Base-by-base conservation (phyloP, 805 yeast genomes). In the Priceomyces melissophilus region DNA sequence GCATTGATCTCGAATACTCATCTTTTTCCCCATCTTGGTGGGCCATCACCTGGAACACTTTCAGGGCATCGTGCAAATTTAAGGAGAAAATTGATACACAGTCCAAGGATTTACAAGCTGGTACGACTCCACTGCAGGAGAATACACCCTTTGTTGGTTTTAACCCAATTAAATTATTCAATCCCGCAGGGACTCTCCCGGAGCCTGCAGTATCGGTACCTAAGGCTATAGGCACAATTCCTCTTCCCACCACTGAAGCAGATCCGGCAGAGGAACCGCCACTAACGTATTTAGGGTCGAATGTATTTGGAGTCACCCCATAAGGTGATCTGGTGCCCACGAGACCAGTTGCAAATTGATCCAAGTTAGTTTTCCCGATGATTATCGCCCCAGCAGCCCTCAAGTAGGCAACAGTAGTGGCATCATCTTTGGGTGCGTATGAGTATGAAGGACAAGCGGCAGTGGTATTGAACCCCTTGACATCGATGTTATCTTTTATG, bases 141-240 rank as follows among this genome's bases (percentile, higher is more conserved):
- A 91, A 82, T 1, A 79, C 79, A 41, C 99, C 99, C 46, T 81
- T 80, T 1, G 97, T 82, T 30, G 99, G 98, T 64, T 91, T 91
- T 50, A 93, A 76, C 14, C 98, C 98, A 48, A 91, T 77, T 52
- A 89, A 67, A 63, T 93, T 93, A 74, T 91, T 91, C 49, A 91
- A 72, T 25, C 89, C 91, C 17, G 98, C 98, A 20, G 99, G 99
- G 26, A 91, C 99, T 56, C 99, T 79, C 32, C 97, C 97, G 4
- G 96, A 87, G 15, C 99, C 99, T 8, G 99, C 99, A 29, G 99
- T 91, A 60, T 91, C 99, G 4, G 98, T 93, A 29, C 97, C 97
- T 52, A 91, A 71, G 1, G 96, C 76, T 37, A 91, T 55, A 27
- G 98, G 96, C 12, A 87, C 96, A 36, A 82, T 71, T 44, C 98